Evolutionary conservation across 129 eudicot species (phyloP).

Genomic region (Chrysanthemum lavandulifolium): DNA sequence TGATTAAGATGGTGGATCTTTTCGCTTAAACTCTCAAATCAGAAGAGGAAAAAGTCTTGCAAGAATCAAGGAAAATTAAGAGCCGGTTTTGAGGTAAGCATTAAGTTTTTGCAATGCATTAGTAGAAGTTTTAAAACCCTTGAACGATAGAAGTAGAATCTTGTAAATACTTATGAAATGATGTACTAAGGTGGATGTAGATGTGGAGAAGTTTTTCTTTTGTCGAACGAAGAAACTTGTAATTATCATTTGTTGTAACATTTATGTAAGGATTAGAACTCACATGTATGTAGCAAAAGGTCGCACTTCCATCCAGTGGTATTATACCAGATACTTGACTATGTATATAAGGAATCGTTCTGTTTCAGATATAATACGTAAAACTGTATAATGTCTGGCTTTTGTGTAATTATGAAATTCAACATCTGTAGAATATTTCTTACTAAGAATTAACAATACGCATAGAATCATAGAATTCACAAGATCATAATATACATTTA

Average conservation of each 20-base stretch:
- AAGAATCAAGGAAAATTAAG: background rate
- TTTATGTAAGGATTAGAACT: background rate
- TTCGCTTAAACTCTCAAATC: background rate
- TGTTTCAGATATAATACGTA: too few relatives aligned
- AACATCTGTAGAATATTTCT: too few relatives aligned
- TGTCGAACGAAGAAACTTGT: background rate
- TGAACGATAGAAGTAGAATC: background rate
- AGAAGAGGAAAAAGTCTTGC: background rate
- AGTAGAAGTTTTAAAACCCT: background rate
- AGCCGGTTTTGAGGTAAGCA: background rate
- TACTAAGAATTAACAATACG: too few relatives aligned
- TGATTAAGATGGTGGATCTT: too few relatives aligned
- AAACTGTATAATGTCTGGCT: too few relatives aligned
- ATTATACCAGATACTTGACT: background rate
- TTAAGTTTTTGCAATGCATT: background rate
- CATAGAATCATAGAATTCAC: background rate
- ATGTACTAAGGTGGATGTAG: too few relatives aligned
- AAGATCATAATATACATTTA: conserved; percentile 6
- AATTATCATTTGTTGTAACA: background rate
- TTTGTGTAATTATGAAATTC: too few relatives aligned
- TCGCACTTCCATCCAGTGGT: background rate
- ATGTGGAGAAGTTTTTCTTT: too few relatives aligned
- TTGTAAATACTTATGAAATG: background rate
- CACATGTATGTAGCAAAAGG: background rate
- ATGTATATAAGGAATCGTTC: too few relatives aligned